Conservation (phyloP, 23 red algal genomes). For the Agarophyton chilense region DNA sequence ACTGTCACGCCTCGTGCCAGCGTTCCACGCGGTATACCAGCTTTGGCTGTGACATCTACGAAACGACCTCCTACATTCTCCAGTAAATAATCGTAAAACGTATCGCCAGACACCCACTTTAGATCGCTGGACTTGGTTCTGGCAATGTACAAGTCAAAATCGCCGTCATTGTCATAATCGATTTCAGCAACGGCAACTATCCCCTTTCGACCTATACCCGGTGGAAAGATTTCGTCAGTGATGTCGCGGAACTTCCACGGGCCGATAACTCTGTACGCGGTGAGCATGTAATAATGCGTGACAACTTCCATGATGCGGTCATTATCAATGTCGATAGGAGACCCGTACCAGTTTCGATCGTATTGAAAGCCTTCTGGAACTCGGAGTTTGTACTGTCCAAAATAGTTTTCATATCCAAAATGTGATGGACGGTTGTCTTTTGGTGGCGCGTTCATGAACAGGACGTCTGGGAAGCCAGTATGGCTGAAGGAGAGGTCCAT, state of each 20-base stretch:
- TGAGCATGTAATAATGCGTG: background rate
- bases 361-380: background rate
- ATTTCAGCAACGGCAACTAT: slow-evolving; percentile 33
- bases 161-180: slow-evolving; percentile 68
- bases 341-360: background rate
- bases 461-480: background rate
- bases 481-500: background rate
- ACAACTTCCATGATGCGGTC: slow-evolving; percentile 50
- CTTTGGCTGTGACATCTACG: background rate
- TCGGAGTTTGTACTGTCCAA: background rate
- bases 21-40: slow-evolving; percentile 30
- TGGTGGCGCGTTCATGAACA: background rate
- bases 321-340: slow-evolving; percentile 38
- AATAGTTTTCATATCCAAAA: slow-evolving; percentile 25
- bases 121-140: background rate
- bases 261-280: background rate
- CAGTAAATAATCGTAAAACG: slow-evolving; percentile 17
- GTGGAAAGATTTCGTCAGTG: slow-evolving; percentile 6
- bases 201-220: background rate
- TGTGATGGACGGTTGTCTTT: background rate
- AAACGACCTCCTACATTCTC: slow-evolving; percentile 21
- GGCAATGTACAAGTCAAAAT: slow-evolving; percentile 52
- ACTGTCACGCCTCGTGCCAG: slow-evolving; percentile 38
- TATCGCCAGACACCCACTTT: background rate
- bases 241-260: slow-evolving; percentile 31